Evolutionary conservation across 106 monocot genomes (phyloP).

Genomic region (Dioscorea zingiberensis): DNA sequence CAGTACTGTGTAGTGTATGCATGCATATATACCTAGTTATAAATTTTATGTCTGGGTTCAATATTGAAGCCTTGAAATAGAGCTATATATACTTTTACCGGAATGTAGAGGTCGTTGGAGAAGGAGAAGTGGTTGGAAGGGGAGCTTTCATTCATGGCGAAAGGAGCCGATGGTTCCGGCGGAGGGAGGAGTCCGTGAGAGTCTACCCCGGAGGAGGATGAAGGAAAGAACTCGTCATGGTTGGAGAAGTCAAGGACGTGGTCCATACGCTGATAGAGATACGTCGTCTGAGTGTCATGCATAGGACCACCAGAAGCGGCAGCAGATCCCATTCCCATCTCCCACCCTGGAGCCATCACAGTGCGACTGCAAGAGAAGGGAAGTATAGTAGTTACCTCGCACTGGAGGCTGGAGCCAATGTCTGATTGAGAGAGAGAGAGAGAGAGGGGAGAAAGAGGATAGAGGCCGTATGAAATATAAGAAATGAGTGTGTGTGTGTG

Average conservation of each 20-base stretch:
- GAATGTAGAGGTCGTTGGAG: conserved; percentile 68
- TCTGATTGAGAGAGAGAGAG: neutral
- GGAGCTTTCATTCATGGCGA: neutral
- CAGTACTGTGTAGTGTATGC: conserved; percentile 22
- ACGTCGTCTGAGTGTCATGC: conserved; percentile 10
- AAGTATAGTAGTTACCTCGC: too few relatives aligned
- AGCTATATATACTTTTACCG: too few relatives aligned
- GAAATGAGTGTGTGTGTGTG: too few relatives aligned
- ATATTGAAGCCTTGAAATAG: too few relatives aligned
- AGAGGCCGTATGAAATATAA: neutral
- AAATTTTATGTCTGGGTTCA: too few relatives aligned
- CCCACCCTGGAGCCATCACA: conserved; percentile 43
- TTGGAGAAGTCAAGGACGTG: conserved; percentile 73
- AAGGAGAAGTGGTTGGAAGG: conserved; percentile 16
- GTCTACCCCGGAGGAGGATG: neutral
- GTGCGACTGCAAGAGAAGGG: neutral
- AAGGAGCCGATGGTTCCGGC: conserved; percentile 1
- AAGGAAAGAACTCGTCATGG: conserved; percentile 29
- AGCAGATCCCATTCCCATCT: conserved; percentile 30
- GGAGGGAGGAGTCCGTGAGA: conserved; percentile 10
- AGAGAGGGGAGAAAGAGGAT: neutral
- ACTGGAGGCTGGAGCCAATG: too few relatives aligned
- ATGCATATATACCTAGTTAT: neutral
- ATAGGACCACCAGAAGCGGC: conserved; percentile 2
- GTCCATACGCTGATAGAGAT: conserved; percentile 48